A percentile compares a stretch with the other conserved stretches of the same genome.
Evolutionary conservation across 345 rosid genomes (phyloP).

Genomic region (Ceriops decandra): DNA sequence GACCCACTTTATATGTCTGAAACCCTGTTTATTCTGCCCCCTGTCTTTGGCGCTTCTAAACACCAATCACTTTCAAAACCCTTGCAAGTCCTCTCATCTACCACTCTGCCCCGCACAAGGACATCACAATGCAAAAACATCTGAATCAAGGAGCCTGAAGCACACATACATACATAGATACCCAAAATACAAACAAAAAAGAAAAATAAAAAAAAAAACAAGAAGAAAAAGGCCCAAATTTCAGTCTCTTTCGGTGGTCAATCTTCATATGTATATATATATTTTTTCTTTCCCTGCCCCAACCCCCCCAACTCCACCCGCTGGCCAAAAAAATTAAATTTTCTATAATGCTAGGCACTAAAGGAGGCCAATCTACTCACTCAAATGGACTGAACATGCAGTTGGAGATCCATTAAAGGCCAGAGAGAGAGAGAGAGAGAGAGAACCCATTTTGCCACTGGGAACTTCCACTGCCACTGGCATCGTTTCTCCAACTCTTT

Average conservation of each 20-base stretch:
- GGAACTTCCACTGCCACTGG: not conserved
- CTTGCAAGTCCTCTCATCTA: slow-evolving; percentile 5
- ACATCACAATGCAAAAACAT: not conserved
- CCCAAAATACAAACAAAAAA: no score
- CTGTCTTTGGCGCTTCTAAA: slow-evolving; percentile 12
- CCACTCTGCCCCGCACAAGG: not conserved
- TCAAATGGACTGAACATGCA: not conserved
- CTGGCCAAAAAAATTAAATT: no score
- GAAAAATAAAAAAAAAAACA: no score
- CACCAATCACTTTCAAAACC: slow-evolving; percentile 14
- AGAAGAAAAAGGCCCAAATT: not conserved
- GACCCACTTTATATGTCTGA: not conserved
- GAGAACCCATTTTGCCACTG: not conserved
- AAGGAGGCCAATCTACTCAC: not conserved
- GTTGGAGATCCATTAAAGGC: not conserved
- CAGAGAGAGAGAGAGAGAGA: not conserved
- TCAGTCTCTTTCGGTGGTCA: not conserved
- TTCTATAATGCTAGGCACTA: not conserved
- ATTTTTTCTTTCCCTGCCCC: not conserved
- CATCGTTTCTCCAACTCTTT: slow-evolving; percentile 43
- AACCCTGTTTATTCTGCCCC: not conserved
- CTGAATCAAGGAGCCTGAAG: not conserved
- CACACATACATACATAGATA: not conserved
- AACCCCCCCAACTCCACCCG: no score
- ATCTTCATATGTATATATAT: not conserved